A percentile compares a stretch with the other conserved stretches of the same genome.
Evolutionary conservation across 2,329 filamentous ascomycete species (phyloP).

Genomic region (Verruconis gallopava): DNA sequence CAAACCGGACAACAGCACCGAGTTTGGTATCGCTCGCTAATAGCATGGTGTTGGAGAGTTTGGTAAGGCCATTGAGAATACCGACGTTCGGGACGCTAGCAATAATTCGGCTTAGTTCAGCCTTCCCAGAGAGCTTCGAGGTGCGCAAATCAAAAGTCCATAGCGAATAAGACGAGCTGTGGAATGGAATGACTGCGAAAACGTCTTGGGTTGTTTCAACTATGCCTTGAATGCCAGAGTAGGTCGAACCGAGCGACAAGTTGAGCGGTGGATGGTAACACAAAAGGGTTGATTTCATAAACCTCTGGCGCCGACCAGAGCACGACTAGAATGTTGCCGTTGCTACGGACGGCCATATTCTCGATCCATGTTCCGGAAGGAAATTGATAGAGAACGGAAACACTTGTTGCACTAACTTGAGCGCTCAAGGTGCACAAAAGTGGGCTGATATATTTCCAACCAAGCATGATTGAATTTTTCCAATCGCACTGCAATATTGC

Average conservation of each 20-base stretch:
- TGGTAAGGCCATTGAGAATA: background rate
- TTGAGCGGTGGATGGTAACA: background rate
- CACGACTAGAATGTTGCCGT: slow-evolving; percentile 25
- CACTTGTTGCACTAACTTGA: background rate
- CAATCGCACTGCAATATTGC: too few relatives aligned
- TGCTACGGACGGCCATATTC: slow-evolving; percentile 25
- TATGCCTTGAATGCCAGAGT: background rate
- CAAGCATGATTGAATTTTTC: too few relatives aligned
- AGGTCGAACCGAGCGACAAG: background rate
- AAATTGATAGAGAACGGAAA: slow-evolving; percentile 16
- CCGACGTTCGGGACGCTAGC: background rate
- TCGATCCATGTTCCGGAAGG: slow-evolving; percentile 21
- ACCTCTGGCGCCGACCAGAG: slow-evolving; percentile 21
- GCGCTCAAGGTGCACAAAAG: too few relatives aligned
- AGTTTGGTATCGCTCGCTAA: background rate
- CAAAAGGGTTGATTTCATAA: slow-evolving; percentile 21
- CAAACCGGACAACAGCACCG: background rate
- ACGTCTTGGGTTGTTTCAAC: background rate
- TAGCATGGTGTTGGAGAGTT: background rate
- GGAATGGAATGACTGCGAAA: background rate
- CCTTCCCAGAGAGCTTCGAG: too few relatives aligned
- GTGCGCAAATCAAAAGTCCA: background rate
- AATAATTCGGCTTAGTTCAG: too few relatives aligned
- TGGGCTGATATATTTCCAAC: too few relatives aligned
- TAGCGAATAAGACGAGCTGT: background rate